A percentile compares a stretch with the other conserved stretches of the same genome.
Conservation (phyloP, 306 rosid genomes). For the Chamaecrista fasciculata region DNA sequence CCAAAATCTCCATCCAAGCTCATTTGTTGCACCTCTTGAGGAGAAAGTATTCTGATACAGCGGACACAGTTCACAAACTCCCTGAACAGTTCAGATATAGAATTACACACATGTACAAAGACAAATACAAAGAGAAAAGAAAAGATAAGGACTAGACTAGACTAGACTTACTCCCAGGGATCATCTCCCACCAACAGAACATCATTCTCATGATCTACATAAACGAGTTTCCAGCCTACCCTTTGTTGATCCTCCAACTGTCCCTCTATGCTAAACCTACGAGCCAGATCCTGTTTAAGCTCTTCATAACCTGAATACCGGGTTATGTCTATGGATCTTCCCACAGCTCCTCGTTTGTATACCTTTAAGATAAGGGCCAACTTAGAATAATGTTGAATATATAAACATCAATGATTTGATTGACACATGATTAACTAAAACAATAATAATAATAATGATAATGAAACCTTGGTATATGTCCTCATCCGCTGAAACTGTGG, state of each 20-base stretch:
- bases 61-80: conserved; percentile 76
- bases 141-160: conserved; percentile 38
- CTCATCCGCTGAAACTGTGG: conserved; percentile 81
- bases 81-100: conserved; percentile 29
- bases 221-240: conserved; percentile 94
- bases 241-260: conserved; percentile 85
- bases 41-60: conserved; percentile 66
- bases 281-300: conserved; percentile 91
- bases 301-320: conserved; percentile 82
- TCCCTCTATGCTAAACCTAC: conserved; percentile 92
- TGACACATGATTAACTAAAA: background rate
- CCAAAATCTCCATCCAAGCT: conserved; percentile 68
- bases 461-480: conserved; percentile 89
- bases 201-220: conserved; percentile 91
- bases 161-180: conserved; percentile 99
- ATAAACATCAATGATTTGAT: no score
- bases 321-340: conserved; percentile 90
- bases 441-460: background rate
- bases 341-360: conserved; percentile 97
- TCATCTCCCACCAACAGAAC: conserved; percentile 95
- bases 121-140: conserved; percentile 12
- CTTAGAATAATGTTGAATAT: no score
- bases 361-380: background rate
- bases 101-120: background rate
- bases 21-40: conserved; percentile 73